Base-by-base conservation (phyloP, 139 green algal species). In the Nannochloris sp. region DNA sequence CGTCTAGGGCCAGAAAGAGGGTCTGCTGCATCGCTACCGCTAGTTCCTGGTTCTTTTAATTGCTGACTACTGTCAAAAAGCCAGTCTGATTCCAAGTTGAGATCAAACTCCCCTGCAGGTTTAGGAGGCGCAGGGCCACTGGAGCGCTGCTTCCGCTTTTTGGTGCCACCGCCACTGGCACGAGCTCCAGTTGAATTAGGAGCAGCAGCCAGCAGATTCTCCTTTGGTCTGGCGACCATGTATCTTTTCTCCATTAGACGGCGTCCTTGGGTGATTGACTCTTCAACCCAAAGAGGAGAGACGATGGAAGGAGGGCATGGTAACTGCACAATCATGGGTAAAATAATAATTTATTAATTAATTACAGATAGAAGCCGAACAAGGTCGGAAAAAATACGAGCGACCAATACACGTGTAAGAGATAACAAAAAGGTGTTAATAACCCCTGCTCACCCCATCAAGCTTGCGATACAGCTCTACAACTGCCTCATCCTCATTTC, bases 271-370 rank as follows among this genome's bases (percentile, higher is more conserved):
- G 39, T 61, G 24, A 61, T 45, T n/a, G 54, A 73, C 33, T 78
- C 55, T 57, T 78, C 71, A 27, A 78, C 59, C 71, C 71, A 78
- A 32, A 70, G 48, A 9, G 71, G 65, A 4, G 62, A 68, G 34
- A 78, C 71, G 24, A 78, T 51, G 15, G 61, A 32, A 10, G 64
- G 71, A 15, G 60, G 61, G 14, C 47, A 47, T 4, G 44, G 34
- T 12, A 61, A 30, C 67, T 74, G 67, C 24, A n/a, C n/a, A n/a
- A n/a, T n/a, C n/a, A n/a, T 44, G 25, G 1, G 3, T n/a, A n/a
- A n/a, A n/a, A n/a, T n/a, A n/a, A n/a, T n/a, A n/a, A n/a, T n/a
- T n/a, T n/a, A n/a, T n/a, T n/a, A n/a, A n/a, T n/a, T n/a, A n/a
- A n/a, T n/a, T n/a, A n/a, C n/a, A n/a, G n/a, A n/a, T n/a, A n/a